Base-by-base conservation (phyloP, 495 filamentous ascomycete species). In the Penicillium lividum region DNA sequence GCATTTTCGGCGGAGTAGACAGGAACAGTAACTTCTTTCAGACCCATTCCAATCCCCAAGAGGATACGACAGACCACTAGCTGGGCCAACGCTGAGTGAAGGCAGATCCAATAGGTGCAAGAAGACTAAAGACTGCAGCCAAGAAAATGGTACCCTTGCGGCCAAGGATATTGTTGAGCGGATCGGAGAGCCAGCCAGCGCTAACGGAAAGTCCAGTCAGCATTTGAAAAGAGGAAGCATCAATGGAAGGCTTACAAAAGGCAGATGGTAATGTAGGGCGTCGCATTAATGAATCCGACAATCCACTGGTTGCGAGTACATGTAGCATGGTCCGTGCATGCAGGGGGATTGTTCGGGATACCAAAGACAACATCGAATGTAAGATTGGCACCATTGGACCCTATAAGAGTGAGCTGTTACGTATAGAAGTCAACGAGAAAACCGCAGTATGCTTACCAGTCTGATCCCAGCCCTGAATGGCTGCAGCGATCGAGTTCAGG, bases 1-100 rank as follows among this genome's bases (percentile, higher is more conserved):
- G 82, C 77, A 68, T 87, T 91, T 64, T 95, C 91, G 4, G 89
- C 90, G 4, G 88, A 85, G 63, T 83, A 93, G 28, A 95, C 83
- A 7, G 90, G 88, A 15, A 91, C 86, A 22, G 73, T 79, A 29
- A 69, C 67, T 51, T 68, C 82, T 57, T 84, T 83, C 31, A 71
- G 56, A 42, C 89, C 89, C 84, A 91, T 89, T 13, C 88, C 89
- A 45, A 90, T 81, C 30, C 89, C 89, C 46, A 91, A 81, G 11
- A 90, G 74, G 22, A 89, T 62, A 57, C 89, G 84, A 58, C 77
- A 83, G 50, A 75, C 74, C 42, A 89, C 72, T 8, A 90, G 82
- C 63, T 90, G 79, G 59, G 63, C 86, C 87, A 92, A 3, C 71
- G 77, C 42, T 89, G 80, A 28, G 78, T 79, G 34, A 86, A 78